Evolutionary conservation across 2,329 filamentous ascomycete genomes (phyloP).

Genomic region (Metarhizium album): DNA sequence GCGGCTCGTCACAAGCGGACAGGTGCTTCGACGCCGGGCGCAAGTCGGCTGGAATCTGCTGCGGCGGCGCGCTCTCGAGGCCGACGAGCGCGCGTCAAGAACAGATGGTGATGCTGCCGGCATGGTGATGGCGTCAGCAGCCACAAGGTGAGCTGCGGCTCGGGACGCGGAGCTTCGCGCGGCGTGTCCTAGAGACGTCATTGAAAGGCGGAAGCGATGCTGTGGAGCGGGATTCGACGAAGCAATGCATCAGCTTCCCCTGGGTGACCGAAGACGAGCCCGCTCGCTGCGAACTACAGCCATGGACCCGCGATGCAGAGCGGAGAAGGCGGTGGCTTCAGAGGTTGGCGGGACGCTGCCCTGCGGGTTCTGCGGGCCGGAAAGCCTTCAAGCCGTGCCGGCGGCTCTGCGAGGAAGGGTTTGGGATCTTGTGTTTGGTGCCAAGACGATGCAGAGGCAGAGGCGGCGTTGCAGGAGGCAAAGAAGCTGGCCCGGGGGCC

Average conservation of each 20-base stretch:
- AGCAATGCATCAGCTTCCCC: constrained; percentile 6
- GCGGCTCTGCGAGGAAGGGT: no score
- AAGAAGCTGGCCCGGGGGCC: no score
- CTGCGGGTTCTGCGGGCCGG: background rate
- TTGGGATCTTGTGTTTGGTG: no score
- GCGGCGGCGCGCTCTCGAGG: background rate
- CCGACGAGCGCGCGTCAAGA: background rate
- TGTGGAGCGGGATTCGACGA: constrained; percentile 2
- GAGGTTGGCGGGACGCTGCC: background rate
- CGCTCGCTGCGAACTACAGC: constrained; percentile 6
- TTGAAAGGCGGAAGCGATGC: constrained; percentile 7
- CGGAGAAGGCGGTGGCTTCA: constrained; percentile 1
- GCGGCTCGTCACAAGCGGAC: constrained; percentile 1
- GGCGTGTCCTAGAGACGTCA: constrained; percentile 13
- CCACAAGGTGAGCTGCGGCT: constrained; percentile 10
- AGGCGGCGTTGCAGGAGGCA: no score
- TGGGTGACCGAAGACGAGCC: background rate
- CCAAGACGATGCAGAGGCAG: no score
- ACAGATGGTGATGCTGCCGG: constrained; percentile 3
- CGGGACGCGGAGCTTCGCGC: constrained; percentile 12
- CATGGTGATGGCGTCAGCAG: constrained; percentile 5
- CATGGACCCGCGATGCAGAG: constrained; percentile 8
- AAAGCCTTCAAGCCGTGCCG: background rate
- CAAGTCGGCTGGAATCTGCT: background rate
- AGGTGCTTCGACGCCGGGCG: background rate